Percentiles rank a stretch among this genome's conserved stretches.
Evolutionary conservation across 2,329 filamentous ascomycete genomes (phyloP).

Genomic region (Colletotrichum zoysiae): DNA sequence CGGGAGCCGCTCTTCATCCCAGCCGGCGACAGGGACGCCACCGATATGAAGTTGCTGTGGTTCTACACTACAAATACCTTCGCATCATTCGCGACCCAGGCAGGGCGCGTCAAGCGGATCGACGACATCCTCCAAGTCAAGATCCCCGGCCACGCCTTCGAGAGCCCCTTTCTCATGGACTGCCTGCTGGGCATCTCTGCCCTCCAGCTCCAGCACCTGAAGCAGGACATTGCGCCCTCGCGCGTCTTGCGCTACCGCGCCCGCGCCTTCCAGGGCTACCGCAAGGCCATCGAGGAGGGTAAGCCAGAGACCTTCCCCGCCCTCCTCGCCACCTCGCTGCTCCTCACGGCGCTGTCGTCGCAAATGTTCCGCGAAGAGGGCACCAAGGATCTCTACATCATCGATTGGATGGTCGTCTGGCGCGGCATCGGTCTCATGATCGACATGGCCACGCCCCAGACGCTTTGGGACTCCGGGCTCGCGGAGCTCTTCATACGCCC

Average conservation of each 20-base stretch:
- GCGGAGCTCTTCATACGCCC: constrained; percentile 63
- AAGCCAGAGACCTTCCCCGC: constrained; percentile 61
- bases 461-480: constrained; percentile 57
- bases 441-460: constrained; percentile 51
- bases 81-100: constrained; percentile 59
- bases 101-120: constrained; percentile 50
- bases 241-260: constrained; percentile 60
- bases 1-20: constrained; percentile 46
- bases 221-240: constrained; percentile 54
- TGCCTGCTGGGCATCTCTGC: constrained; percentile 65
- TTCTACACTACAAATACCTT: constrained; percentile 64
- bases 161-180: constrained; percentile 67
- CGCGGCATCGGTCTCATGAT: constrained; percentile 65
- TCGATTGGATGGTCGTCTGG: constrained; percentile 70
- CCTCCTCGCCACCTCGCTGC: constrained; percentile 64
- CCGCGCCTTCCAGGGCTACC: constrained; percentile 64
- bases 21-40: constrained; percentile 49
- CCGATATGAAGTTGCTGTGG: constrained; percentile 68
- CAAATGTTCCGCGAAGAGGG: constrained; percentile 64
- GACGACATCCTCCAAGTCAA: constrained; percentile 60
- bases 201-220: constrained; percentile 60
- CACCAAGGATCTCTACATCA: constrained; percentile 60
- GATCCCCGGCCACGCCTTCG: constrained; percentile 64
- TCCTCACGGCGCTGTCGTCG: constrained; percentile 64
- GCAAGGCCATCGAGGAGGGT: constrained; percentile 62